These are phyloP conservation scores for Jackrogersella minutella DNA, from an alignment of 495 filamentous ascomycete species.

Conservation along the genomic window DNA sequence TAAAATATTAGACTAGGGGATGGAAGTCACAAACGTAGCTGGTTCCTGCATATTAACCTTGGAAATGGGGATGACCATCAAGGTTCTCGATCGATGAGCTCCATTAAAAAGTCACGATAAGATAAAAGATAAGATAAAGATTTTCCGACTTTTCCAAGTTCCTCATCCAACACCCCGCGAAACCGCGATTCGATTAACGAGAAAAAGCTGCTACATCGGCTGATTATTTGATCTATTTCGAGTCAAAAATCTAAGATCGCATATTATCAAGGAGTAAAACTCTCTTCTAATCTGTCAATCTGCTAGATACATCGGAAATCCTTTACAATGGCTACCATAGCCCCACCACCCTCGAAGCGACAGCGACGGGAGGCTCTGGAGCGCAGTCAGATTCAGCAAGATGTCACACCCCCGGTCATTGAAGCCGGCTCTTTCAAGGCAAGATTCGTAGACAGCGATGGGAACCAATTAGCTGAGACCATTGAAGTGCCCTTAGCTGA, in stretches of 20 bases:
- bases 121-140: conserved; percentile 30
- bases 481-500: conserved; percentile 86
- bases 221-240: neutral
- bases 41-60: conserved; percentile 4
- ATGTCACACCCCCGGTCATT: conserved; percentile 71
- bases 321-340: conserved; percentile 79
- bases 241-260: neutral
- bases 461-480: conserved; percentile 67
- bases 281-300: neutral
- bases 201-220: neutral
- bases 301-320: neutral
- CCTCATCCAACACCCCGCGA: conserved; percentile 30
- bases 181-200: neutral
- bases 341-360: conserved; percentile 90
- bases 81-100: neutral
- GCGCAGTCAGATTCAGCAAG: conserved; percentile 76
- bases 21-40: neutral
- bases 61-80: conserved; percentile 1
- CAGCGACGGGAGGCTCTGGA: conserved; percentile 80
- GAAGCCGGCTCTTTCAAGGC: conserved; percentile 82
- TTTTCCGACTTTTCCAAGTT: conserved; percentile 37
- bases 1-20: neutral
- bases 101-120: neutral
- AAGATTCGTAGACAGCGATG: conserved; percentile 84
- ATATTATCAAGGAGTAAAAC: neutral